Evolutionary conservation across 2,329 filamentous ascomycete genomes (phyloP), one percentile per base, ranked within the genome.

Genomic region (Fusarium sp.): DNA sequence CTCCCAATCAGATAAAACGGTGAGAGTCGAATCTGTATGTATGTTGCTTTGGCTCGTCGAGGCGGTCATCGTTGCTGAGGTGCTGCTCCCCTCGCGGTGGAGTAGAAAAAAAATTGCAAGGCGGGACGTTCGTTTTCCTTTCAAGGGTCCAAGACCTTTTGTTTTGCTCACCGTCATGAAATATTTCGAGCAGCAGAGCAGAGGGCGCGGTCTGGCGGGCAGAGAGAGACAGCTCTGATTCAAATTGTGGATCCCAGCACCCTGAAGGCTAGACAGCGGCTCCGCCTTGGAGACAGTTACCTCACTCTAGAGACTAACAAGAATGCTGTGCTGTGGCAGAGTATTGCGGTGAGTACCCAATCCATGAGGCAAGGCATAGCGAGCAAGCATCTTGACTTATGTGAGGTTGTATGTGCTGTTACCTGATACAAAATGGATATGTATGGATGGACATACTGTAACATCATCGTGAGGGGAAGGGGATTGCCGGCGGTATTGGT

Each of bases 281-380:
- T 67, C 67, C 67, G 69, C 67, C 58, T 6, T 57, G 33, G 50
- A 25, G 32, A 57, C n/a, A 47, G 50, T 23, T 28, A 11, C 38
- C 47, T 50, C 28, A 13, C 11, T 50, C n/a, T 4, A 33, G 47
- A 49, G 28, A 32, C 44, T 28, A 21, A 30, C n/a, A 16, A 25
- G 32, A 33, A 35, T 47, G 54, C 54, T 58, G 40, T 52, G 46
- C 47, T 38, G 62, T 65, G 63, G 60, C 60, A 65, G 64, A 59
- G 38, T 60, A 32, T 64, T 74, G 71, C 71, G 71, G 71, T 73
- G 71, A 74, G 67, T 59, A 72, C 60, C 43, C 56, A 71, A 59
- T 64, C 19, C 32, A 63, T 43, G 60, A 62, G 38, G 25, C 19
- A 59, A 18, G n/a, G 50, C 50, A 37, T 21, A 37, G 4, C n/a